Evolutionary conservation across 2,329 filamentous ascomycete genomes (phyloP).

Genomic region (Periglandula ipomoeae): DNA sequence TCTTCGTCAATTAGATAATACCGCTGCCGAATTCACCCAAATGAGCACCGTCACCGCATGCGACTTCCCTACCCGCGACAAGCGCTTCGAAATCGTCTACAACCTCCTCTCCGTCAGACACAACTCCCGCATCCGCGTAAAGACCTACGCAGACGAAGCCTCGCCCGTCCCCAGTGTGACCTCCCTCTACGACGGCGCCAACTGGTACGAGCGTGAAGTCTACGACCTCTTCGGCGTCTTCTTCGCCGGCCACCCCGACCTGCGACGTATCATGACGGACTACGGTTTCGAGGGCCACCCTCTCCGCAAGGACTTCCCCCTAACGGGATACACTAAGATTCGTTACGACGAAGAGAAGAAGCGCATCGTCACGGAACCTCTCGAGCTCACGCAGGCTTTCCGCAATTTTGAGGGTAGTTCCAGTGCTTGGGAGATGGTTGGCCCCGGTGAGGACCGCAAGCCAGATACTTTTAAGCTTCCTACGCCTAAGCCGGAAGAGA

Average conservation of each 20-base stretch:
- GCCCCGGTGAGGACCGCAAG: slow-evolving; percentile 63
- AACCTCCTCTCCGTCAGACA: slow-evolving; percentile 92
- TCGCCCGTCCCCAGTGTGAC: slow-evolving; percentile 86
- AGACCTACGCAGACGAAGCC: slow-evolving; percentile 97
- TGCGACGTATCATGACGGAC: slow-evolving; percentile 97
- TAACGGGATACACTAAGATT: slow-evolving; percentile 97
- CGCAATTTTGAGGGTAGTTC: slow-evolving; percentile 93
- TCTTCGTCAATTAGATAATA: slow-evolving; percentile 62
- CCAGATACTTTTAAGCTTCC: slow-evolving; percentile 90
- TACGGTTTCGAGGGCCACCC: slow-evolving; percentile 99
- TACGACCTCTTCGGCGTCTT: slow-evolving; percentile 98
- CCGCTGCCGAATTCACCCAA: slow-evolving; percentile 91
- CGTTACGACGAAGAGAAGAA: slow-evolving; percentile 99
- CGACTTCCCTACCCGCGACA: slow-evolving; percentile 89
- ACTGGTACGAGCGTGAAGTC: slow-evolving; percentile 98
- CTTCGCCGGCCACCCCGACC: slow-evolving; percentile 89
- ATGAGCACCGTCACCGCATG: slow-evolving; percentile 87
- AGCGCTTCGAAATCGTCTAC: slow-evolving; percentile 97
- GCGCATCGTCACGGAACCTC: slow-evolving; percentile 92
- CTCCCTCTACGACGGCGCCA: slow-evolving; percentile 82
- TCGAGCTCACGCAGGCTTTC: slow-evolving; percentile 97
- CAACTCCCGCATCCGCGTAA: slow-evolving; percentile 93
- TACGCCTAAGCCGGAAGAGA: slow-evolving; percentile 88
- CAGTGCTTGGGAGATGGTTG: slow-evolving; percentile 58
- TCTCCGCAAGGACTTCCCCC: slow-evolving; percentile 91